Evolutionary conservation across 2,329 filamentous ascomycete species (phyloP).

Genomic region (Aspergillus sp.): DNA sequence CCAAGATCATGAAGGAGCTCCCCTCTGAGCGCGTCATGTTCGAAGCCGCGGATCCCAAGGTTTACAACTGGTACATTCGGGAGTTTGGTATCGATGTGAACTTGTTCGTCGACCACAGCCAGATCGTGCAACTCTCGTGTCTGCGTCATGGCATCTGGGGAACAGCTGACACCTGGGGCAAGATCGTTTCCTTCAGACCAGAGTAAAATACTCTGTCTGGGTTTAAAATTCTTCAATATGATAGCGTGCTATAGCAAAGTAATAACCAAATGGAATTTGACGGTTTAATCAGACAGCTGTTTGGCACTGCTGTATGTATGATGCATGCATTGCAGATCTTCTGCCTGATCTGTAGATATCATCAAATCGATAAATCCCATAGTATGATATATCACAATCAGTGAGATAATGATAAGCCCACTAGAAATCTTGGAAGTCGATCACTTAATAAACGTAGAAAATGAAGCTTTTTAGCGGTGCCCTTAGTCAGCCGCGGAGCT

Average conservation of each 20-base stretch:
- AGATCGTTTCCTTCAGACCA: constrained; percentile 41
- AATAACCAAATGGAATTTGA: not conserved
- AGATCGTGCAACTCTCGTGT: constrained; percentile 53
- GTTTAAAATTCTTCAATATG: not conserved
- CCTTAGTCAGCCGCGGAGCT: too few relatives aligned
- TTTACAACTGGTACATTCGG: constrained; percentile 54
- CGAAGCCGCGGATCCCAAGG: constrained; percentile 52
- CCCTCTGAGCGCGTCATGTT: constrained; percentile 54
- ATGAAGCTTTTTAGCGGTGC: too few relatives aligned
- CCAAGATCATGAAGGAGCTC: constrained; percentile 47
- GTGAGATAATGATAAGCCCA: too few relatives aligned
- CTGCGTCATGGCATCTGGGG: constrained; percentile 52
- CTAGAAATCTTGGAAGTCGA: too few relatives aligned
- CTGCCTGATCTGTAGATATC: too few relatives aligned
- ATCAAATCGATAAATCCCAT: too few relatives aligned
- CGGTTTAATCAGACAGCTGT: not conserved
- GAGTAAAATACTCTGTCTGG: constrained; percentile 5
- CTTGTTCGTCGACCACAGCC: constrained; percentile 54
- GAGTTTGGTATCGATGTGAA: constrained; percentile 56
- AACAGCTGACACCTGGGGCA: constrained; percentile 53
- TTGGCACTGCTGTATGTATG: too few relatives aligned
- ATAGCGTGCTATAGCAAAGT: not conserved
- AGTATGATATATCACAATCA: too few relatives aligned
- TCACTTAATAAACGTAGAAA: too few relatives aligned
- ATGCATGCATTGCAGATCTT: too few relatives aligned